A percentile compares a stretch with the other conserved stretches of the same genome.
Conservation (phyloP, 192 early-diverging fungal species). For the Geosiphon pyriformis region DNA sequence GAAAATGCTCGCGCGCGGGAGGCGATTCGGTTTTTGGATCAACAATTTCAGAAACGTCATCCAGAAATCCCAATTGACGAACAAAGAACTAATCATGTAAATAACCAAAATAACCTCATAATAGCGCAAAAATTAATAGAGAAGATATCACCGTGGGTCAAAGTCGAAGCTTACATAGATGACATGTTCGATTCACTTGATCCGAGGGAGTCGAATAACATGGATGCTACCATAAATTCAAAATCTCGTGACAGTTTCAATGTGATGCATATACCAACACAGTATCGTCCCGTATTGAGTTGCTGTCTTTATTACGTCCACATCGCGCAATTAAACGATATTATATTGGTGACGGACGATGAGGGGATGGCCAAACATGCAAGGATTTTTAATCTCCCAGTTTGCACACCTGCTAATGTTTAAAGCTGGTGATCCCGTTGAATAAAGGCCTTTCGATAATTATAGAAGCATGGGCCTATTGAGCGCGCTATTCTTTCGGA, state of each 20-base stretch:
- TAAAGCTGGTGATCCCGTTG: too few relatives aligned
- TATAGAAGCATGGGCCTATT: too few relatives aligned
- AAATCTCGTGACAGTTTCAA: slow-evolving; percentile 27
- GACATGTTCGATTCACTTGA: slow-evolving; percentile 13
- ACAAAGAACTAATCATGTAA: slow-evolving; percentile 22
- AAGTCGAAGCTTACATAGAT: slow-evolving; percentile 6
- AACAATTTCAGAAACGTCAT: slow-evolving; percentile 17
- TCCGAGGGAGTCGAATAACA: slow-evolving; percentile 14
- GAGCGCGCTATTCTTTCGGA: too few relatives aligned
- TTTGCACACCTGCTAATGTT: background rate
- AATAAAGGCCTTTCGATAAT: too few relatives aligned
- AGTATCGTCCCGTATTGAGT: slow-evolving; percentile 43
- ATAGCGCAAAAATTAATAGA: slow-evolving; percentile 45
- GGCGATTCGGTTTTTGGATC: slow-evolving; percentile 50
- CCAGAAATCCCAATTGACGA: slow-evolving; percentile 14
- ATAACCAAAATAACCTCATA: slow-evolving; percentile 31
- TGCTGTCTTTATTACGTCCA: slow-evolving; percentile 40
- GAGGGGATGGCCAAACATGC: slow-evolving; percentile 42
- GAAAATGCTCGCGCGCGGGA: slow-evolving; percentile 47
- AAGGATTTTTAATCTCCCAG: slow-evolving; percentile 40
- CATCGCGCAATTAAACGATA: slow-evolving; percentile 26
- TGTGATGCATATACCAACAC: slow-evolving; percentile 39
- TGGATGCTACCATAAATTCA: slow-evolving; percentile 18
- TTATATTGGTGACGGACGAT: slow-evolving; percentile 49
- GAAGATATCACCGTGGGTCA: slow-evolving; percentile 40